Evolutionary conservation across 371 early-diverging fungal species (phyloP).

Genomic region (Nematocida parisii): DNA sequence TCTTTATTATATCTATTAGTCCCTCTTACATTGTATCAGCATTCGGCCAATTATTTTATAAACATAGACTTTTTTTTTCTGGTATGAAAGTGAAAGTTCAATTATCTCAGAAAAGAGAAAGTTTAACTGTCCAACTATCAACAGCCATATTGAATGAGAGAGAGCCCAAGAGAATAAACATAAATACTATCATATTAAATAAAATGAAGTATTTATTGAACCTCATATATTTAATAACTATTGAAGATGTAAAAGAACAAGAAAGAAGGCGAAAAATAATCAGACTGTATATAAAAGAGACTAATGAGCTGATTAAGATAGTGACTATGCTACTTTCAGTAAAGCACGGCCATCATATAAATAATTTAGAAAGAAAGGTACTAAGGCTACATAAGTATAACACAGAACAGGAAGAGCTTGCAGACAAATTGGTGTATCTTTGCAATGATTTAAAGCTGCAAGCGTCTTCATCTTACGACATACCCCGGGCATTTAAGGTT

Average conservation of each 20-base stretch:
- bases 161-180: slow-evolving; percentile 13
- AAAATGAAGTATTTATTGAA: slow-evolving; percentile 37
- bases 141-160: neutral
- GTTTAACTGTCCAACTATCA: slow-evolving; percentile 10
- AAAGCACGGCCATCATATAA: slow-evolving; percentile 10
- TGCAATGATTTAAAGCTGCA: slow-evolving; percentile 38
- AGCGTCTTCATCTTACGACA: slow-evolving; percentile 27
- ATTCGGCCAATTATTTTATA: neutral
- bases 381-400: slow-evolving; percentile 32
- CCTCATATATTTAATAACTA: slow-evolving; percentile 28
- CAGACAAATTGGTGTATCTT: slow-evolving; percentile 44
- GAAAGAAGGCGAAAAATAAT: slow-evolving; percentile 48
- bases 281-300: slow-evolving; percentile 25
- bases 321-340: neutral
- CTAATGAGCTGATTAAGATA: slow-evolving; percentile 33
- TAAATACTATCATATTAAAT: neutral
- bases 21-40: neutral
- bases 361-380: slow-evolving; percentile 20
- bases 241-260: slow-evolving; percentile 48
- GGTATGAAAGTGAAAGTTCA: slow-evolving; percentile 35
- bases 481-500: slow-evolving; percentile 20
- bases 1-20: neutral
- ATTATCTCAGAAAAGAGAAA: slow-evolving; percentile 1
- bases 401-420: slow-evolving; percentile 38
- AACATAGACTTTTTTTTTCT: slow-evolving; percentile 11